Evolutionary conservation across 148 eudicot genomes (phyloP).

Genomic region (Chenopodium formosanum): DNA sequence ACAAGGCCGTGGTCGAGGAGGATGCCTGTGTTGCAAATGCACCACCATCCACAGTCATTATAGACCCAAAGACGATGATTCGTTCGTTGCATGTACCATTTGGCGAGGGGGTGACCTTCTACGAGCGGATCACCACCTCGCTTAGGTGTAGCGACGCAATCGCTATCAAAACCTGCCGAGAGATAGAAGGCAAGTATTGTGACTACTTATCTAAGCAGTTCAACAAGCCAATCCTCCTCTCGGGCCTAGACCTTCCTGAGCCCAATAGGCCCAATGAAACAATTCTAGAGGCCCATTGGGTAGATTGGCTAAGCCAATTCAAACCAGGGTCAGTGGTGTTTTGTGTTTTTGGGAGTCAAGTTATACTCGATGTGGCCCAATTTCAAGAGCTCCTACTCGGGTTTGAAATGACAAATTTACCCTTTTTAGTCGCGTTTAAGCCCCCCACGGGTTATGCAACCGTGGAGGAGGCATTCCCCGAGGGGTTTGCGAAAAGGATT

Average conservation of each 20-base stretch:
- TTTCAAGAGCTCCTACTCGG: slow-evolving; percentile 37
- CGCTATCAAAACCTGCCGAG: slow-evolving; percentile 46
- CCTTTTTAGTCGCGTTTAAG: no score
- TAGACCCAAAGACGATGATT: slow-evolving; percentile 16
- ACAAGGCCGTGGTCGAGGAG: background rate
- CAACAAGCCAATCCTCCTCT: slow-evolving; percentile 31
- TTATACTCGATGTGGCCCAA: slow-evolving; percentile 45
- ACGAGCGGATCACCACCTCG: slow-evolving; percentile 29
- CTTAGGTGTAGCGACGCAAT: slow-evolving; percentile 38
- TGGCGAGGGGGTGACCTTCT: slow-evolving; percentile 41
- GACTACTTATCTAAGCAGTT: slow-evolving; percentile 41
- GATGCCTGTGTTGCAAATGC: background rate
- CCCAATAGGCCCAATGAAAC: background rate
- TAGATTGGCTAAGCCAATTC: slow-evolving; percentile 44
- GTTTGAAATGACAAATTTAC: no score
- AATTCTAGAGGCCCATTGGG: slow-evolving; percentile 39
- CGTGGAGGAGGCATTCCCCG: no score
- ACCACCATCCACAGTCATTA: slow-evolving; percentile 29
- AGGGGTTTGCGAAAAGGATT: no score
- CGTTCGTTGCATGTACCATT: slow-evolving; percentile 17
- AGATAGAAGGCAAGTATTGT: slow-evolving; percentile 50
- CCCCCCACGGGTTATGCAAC: no score
- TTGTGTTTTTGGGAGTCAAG: slow-evolving; percentile 65
- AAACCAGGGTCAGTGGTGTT: slow-evolving; percentile 39
- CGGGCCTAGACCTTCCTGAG: slow-evolving; percentile 46